Percentiles rank a stretch among this genome's conserved stretches.
Conservation (phyloP, 306 rosid genomes). For the Leucaena leucocephala region DNA sequence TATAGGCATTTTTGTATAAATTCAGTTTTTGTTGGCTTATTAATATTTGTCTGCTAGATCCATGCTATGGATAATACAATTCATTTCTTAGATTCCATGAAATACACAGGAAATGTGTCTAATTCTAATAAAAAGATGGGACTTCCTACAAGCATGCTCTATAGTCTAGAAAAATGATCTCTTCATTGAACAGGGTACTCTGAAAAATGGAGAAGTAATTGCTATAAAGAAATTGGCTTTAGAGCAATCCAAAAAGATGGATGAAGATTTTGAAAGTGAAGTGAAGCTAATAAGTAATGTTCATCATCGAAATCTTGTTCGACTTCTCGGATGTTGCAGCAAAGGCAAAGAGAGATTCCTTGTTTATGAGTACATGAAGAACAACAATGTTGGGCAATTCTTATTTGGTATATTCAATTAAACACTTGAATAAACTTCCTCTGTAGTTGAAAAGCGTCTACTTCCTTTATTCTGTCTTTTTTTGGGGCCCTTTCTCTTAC, state of each 20-base stretch:
- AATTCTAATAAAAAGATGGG: background rate
- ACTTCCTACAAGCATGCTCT: background rate
- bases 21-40: background rate
- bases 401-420: background rate
- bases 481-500: background rate
- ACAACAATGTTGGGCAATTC: background rate
- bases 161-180: background rate
- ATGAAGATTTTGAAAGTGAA: slow-evolving; percentile 1
- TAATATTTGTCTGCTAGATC: background rate
- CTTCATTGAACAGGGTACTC: slow-evolving; percentile 2
- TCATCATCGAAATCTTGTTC: slow-evolving; percentile 11
- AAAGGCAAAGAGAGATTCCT: background rate
- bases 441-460: background rate
- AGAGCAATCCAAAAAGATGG: slow-evolving; percentile 7
- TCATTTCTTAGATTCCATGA: background rate
- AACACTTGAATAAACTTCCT: background rate
- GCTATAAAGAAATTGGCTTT: slow-evolving; percentile 6
- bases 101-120: background rate
- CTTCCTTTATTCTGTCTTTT: background rate
- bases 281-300: slow-evolving; percentile 3
- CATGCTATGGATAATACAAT: background rate
- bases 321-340: background rate
- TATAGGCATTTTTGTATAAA: background rate
- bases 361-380: background rate
- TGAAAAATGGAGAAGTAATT: background rate